Percentiles rank a stretch among this genome's conserved stretches.
Conservation (phyloP, 2,329 filamentous ascomycete species). For the Purpureocillium lavendulum region DNA sequence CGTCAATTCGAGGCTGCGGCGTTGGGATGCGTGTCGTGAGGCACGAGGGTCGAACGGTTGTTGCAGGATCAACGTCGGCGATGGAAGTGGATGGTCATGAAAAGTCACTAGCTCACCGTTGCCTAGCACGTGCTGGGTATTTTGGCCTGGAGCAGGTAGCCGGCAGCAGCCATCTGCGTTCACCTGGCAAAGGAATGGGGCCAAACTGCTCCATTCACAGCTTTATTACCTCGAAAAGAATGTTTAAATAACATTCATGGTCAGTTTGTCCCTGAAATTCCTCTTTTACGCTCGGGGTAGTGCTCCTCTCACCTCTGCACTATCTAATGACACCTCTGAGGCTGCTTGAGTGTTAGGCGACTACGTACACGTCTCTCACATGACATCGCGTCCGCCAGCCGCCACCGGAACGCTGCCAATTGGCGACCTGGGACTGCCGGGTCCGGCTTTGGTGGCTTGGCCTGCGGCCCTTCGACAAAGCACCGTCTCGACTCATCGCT, state of each 20-base stretch:
- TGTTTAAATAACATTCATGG: too few relatives aligned
- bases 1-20: too few relatives aligned
- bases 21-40: constrained; percentile 1
- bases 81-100: constrained; percentile 6
- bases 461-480: too few relatives aligned
- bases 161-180: neutral
- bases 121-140: constrained; percentile 9
- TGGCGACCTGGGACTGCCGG: neutral
- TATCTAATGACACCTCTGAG: too few relatives aligned
- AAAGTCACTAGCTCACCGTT: constrained; percentile 9
- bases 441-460: neutral
- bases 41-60: constrained; percentile 3
- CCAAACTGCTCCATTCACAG: too few relatives aligned
- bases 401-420: neutral
- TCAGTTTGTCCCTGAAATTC: too few relatives aligned
- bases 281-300: too few relatives aligned
- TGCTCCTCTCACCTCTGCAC: too few relatives aligned
- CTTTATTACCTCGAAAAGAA: too few relatives aligned
- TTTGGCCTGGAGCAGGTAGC: constrained; percentile 2
- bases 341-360: neutral
- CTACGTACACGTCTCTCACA: constrained; percentile 2
- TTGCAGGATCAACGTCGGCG: constrained; percentile 7
- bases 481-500: too few relatives aligned
- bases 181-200: too few relatives aligned
- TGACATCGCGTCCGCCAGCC: constrained; percentile 2